A percentile compares a stretch with the other conserved stretches of the same genome.
Evolutionary conservation across 2,329 filamentous ascomycete genomes (phyloP).

Genomic region (Apiospora pterosperma): DNA sequence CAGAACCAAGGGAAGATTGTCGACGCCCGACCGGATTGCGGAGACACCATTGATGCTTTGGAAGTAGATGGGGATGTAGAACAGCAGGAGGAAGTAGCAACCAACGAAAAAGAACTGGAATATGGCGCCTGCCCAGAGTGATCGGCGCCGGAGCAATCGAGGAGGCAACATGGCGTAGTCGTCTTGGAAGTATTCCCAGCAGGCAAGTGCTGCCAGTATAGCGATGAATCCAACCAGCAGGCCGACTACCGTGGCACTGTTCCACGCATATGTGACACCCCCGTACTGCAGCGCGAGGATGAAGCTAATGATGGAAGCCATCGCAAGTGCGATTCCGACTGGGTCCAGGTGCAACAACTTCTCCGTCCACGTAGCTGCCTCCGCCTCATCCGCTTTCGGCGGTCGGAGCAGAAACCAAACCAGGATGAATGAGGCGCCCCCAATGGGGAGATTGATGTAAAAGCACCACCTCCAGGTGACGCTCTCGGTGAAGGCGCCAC

Average conservation of each 20-base stretch:
- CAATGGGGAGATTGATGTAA: slow-evolving; percentile 18
- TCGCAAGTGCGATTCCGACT: slow-evolving; percentile 8
- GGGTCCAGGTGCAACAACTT: slow-evolving; percentile 12
- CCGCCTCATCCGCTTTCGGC: not conserved
- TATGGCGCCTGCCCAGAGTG: not conserved
- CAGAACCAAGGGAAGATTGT: slow-evolving; percentile 15
- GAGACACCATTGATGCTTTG: slow-evolving; percentile 12
- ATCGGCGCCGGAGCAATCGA: slow-evolving; percentile 4
- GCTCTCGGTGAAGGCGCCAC: not conserved
- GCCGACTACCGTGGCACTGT: not conserved
- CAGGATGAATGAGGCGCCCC: slow-evolving; percentile 8
- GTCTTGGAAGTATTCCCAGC: slow-evolving; percentile 8
- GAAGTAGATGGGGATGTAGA: slow-evolving; percentile 18
- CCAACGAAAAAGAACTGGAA: slow-evolving; percentile 3
- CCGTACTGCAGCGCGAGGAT: not conserved
- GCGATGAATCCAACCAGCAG: slow-evolving; percentile 20
- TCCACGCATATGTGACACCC: not conserved
- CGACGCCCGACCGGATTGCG: slow-evolving; percentile 12
- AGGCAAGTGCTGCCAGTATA: slow-evolving; percentile 21
- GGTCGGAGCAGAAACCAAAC: slow-evolving; percentile 11
- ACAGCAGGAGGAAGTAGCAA: slow-evolving; percentile 4
- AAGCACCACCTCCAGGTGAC: slow-evolving; percentile 18
- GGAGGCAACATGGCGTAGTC: slow-evolving; percentile 14
- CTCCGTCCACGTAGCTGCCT: not conserved
- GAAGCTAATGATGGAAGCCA: slow-evolving; percentile 28